Base-by-base conservation (phyloP, 2,329 filamentous ascomycete species). In the Cytospora chrysosperma region DNA sequence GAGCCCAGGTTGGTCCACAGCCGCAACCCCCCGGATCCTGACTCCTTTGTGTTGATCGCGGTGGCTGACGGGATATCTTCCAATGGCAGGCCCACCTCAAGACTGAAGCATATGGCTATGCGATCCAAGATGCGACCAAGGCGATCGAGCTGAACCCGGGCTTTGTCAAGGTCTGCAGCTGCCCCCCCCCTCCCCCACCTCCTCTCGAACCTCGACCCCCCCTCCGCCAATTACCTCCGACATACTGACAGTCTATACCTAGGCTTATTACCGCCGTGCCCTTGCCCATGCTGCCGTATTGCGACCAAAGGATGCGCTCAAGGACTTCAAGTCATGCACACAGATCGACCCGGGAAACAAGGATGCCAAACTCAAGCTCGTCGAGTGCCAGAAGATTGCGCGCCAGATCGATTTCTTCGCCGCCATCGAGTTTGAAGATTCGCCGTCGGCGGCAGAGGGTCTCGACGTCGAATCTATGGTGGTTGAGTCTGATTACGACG, bases 191-290 rank as follows among this genome's bases (percentile, higher is more conserved):
- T n/a, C n/a, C n/a, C n/a, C n/a, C n/a, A n/a, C n/a, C n/a, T n/a
- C n/a, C n/a, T n/a, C n/a, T n/a, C n/a, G 28, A 32, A 32, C 19
- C 32, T 53, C 47, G 54, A 32, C 30, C 13, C 19, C 21, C 50
- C 28, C 28, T 34, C 30, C 8, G 9, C 37, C 24, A 37, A 27
- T 8, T 12, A 4, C 40, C 8, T 12, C 52, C 51, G 24, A 54
- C 10, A 34, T 34, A 34, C 68, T 69, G 49, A 66, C 59, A 30
- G 10, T 34, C 43, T 63, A 21, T 61, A 47, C 56, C 10, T 72
- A 96, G 91, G 95, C 94, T 59, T 97, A 95, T 79, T 99, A 96
- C 82, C 88, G 95, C 74, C 88, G 95, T 78, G 95, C 94, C 59
- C 86, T 96, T 27, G 93, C 94, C 57, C 91, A 95, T 71, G 93